phyloP scores from a whole-genome alignment of 2,329 filamentous ascomycete species.

The Cadophora gregata region DNA sequence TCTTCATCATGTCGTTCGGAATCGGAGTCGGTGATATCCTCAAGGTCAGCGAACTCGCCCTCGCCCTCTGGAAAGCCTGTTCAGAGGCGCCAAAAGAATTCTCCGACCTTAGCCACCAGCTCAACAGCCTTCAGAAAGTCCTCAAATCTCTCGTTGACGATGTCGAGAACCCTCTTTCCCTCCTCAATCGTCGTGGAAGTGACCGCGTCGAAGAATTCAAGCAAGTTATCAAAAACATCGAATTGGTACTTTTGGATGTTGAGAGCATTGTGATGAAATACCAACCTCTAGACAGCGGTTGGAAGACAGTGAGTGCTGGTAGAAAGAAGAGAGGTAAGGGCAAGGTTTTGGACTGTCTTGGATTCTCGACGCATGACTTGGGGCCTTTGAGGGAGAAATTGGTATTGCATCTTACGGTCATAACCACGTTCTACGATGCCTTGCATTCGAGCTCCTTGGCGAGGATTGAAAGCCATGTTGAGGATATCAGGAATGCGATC shows the following conservation, averaged over 20 bases:
- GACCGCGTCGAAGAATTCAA: neutral
- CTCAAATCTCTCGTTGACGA: neutral
- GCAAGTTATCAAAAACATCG: neutral
- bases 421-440: neutral
- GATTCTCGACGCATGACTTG: neutral
- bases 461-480: neutral
- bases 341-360: neutral
- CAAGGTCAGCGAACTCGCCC: neutral
- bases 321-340: neutral
- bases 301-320: too few relatives aligned
- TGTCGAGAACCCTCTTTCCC: neutral
- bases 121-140: neutral
- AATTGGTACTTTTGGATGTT: neutral
- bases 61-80: neutral
- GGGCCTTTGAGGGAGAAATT: neutral
- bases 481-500: neutral
- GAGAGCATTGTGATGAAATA: neutral
- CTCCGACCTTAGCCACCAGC: neutral
- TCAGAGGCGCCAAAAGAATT: neutral
- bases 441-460: neutral
- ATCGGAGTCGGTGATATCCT: neutral
- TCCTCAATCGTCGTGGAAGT: neutral
- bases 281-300: neutral
- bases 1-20: neutral
- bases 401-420: neutral